Evolutionary conservation across 768 basidiomycete genomes (phyloP).

Genomic region (Tubosaeta brunneosetosa): DNA sequence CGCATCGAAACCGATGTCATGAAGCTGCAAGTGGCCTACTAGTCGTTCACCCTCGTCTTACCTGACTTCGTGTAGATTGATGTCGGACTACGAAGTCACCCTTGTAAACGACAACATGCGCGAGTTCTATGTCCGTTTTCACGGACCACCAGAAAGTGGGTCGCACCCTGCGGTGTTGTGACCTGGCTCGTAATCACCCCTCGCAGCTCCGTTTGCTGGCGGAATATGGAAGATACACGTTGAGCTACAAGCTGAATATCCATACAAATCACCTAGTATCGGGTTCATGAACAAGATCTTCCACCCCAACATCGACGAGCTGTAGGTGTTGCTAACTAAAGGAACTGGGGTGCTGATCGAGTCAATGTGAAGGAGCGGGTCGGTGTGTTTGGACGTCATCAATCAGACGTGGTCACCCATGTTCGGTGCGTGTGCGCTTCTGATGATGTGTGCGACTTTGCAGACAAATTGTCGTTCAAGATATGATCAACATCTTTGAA

Average conservation of each 20-base stretch:
- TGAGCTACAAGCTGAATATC: slow-evolving; percentile 96
- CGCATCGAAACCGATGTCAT: slow-evolving; percentile 99
- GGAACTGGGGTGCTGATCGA: slow-evolving; percentile 5
- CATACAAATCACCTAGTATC: slow-evolving; percentile 97
- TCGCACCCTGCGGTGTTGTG: slow-evolving; percentile 9
- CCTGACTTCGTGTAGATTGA: slow-evolving; percentile 57
- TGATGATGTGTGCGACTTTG: neutral
- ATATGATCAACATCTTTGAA: slow-evolving; percentile 99
- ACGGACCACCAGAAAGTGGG: slow-evolving; percentile 92
- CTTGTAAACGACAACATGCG: slow-evolving; percentile 99
- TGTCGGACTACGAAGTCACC: slow-evolving; percentile 98
- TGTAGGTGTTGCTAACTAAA: slow-evolving; percentile 53
- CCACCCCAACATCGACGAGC: slow-evolving; percentile 98
- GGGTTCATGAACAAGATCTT: slow-evolving; percentile 99
- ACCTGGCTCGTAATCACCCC: slow-evolving; percentile 3
- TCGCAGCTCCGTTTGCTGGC: slow-evolving; percentile 88
- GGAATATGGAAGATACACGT: slow-evolving; percentile 99
- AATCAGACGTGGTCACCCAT: slow-evolving; percentile 99
- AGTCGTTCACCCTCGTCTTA: slow-evolving; percentile 7
- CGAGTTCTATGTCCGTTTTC: slow-evolving; percentile 96
- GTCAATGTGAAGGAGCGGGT: slow-evolving; percentile 68
- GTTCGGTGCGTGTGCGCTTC: slow-evolving; percentile 69
- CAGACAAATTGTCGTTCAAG: slow-evolving; percentile 37
- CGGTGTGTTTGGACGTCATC: slow-evolving; percentile 97
- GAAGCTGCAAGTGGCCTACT: slow-evolving; percentile 71